Base-by-base conservation (phyloP, 2,329 filamentous ascomycete species). In the Aspergillus fumigatus region DNA sequence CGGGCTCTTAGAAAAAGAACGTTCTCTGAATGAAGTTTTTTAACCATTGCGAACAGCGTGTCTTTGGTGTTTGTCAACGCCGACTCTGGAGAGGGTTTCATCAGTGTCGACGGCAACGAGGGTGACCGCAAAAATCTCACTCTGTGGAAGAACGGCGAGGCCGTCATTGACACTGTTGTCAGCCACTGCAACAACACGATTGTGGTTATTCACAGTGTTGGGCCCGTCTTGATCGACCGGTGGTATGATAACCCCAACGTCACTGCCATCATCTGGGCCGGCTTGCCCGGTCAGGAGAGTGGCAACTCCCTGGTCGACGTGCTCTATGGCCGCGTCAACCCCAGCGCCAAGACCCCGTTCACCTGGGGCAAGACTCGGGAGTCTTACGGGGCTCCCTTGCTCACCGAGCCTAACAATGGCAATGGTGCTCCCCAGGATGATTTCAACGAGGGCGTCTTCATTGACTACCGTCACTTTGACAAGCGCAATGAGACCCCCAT, bases 111-210 rank as follows among this genome's bases (percentile, higher is more conserved):
- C 60, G 88, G 85, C 53, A 97, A 97, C 71, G 79, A 82, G 57
- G 94, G 94, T 56, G 93, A 97, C 73, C 88, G 94, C 53, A 92
- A 92, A 67, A 97, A 99, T 75, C 80, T 99, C 40, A 96, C 92
- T 0, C 80, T 96, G 0, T 97, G 93, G 93, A 81, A 87, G 58
- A 82, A 86, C 57, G 92, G 90, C 43, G 91, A 97, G 53, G 80
- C 82, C 0, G 77, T 97, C 54, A 89, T 97, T 75, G 83, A 88
- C 74, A 91, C 88, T 50, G 90, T 96, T 10, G 86, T 90, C 0
- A 80, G 85, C 7, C 70, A 85, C 59, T 92, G 88, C 80, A 86
- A 88, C 77, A 96, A 97, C 81, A 96, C 92, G 11, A 88, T 97
- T 58, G 90, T 97, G 17, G 85, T 97, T 56, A 88, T 97, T 57